Evolutionary conservation across 148 eudicot species (phyloP).

Genomic region (Nepenthes gracilis): DNA sequence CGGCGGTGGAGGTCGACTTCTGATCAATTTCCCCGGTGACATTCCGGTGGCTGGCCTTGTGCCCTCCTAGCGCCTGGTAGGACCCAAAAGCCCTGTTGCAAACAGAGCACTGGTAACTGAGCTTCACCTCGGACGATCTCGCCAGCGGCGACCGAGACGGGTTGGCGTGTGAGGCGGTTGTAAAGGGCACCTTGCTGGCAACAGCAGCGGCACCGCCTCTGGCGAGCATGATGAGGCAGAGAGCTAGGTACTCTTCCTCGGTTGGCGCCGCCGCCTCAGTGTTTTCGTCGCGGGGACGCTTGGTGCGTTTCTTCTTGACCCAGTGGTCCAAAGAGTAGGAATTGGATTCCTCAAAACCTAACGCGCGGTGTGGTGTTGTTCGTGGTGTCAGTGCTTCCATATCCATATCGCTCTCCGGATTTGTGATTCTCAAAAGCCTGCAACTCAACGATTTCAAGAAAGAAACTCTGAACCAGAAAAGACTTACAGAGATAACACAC

Average conservation of each 20-base stretch:
- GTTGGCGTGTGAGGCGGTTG: constrained; percentile 1
- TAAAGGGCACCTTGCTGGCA: neutral
- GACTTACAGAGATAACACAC: too few relatives aligned
- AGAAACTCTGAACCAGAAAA: too few relatives aligned
- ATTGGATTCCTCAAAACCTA: neutral
- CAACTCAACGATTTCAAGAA: too few relatives aligned
- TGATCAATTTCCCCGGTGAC: constrained; percentile 5
- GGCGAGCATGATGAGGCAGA: constrained; percentile 72
- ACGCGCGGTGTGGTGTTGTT: constrained; percentile 24
- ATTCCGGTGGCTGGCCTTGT: constrained; percentile 71
- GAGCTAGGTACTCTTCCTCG: constrained; percentile 73
- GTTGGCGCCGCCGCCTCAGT: neutral
- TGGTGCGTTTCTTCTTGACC: constrained; percentile 42
- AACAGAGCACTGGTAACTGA: constrained; percentile 30
- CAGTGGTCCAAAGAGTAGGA: neutral
- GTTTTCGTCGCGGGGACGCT: constrained; percentile 21
- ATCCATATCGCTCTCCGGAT: constrained; percentile 21
- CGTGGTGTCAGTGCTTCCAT: constrained; percentile 81
- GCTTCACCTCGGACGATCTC: neutral
- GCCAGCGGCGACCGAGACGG: neutral
- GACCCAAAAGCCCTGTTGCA: constrained; percentile 33
- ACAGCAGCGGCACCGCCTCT: neutral
- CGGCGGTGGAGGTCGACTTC: constrained; percentile 14
- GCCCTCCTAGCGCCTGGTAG: constrained; percentile 74
- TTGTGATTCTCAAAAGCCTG: too few relatives aligned